These are phyloP conservation scores for Cladorrhinum sp. DNA, from an alignment of 2,329 filamentous ascomycete species.

Conservation along the genomic window DNA sequence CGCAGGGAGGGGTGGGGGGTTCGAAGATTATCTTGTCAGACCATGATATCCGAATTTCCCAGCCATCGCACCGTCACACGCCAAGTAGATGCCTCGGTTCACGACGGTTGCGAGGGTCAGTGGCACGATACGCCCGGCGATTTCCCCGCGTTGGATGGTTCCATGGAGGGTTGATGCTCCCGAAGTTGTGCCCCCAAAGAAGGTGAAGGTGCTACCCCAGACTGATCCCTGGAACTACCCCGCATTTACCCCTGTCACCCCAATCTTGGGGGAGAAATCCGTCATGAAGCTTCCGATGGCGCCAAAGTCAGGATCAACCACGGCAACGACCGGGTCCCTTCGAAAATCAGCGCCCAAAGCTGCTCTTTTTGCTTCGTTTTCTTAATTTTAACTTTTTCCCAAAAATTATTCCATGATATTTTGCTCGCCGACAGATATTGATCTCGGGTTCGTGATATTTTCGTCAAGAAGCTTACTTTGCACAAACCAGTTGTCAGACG, in stretches of 20 bases:
- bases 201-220: neutral
- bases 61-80: neutral
- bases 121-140: neutral
- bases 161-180: neutral
- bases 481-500: too few species aligned
- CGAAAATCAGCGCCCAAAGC: too few species aligned
- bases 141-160: conserved; percentile 1
- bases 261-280: neutral
- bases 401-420: too few species aligned
- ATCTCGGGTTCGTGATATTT: too few species aligned
- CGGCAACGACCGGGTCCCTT: too few species aligned
- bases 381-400: too few species aligned
- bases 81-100: conserved; percentile 1
- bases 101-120: neutral
- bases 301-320: too few species aligned
- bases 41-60: neutral
- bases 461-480: too few species aligned
- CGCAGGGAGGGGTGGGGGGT: too few species aligned
- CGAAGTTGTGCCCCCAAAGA: neutral
- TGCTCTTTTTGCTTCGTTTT: too few species aligned
- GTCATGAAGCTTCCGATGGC: neutral
- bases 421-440: too few species aligned
- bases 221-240: neutral
- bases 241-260: neutral
- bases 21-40: neutral